Conservation (phyloP, 2,329 filamentous ascomycete genomes). For the Balansia obtecta region DNA sequence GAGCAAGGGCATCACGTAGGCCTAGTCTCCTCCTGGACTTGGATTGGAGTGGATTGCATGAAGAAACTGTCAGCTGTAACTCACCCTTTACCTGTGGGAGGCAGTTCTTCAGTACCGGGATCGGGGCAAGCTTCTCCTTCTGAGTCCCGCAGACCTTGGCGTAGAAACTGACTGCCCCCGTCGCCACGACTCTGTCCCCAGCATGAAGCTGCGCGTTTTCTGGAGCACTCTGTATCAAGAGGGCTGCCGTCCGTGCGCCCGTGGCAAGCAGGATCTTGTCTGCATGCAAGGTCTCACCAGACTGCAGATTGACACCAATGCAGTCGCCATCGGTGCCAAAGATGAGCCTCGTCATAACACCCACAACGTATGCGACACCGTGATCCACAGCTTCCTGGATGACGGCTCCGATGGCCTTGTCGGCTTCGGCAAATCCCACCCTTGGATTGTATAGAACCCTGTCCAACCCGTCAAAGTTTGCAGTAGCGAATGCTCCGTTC, state of each 20-base stretch:
- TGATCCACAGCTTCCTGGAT: slow-evolving; percentile 37
- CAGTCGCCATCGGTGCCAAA: slow-evolving; percentile 34
- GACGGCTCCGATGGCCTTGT: slow-evolving; percentile 41
- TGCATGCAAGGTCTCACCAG: slow-evolving; percentile 34
- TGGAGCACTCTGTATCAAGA: slow-evolving; percentile 39
- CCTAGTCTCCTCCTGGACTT: neutral
- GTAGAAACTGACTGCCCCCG: slow-evolving; percentile 35
- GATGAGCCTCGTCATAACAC: slow-evolving; percentile 31
- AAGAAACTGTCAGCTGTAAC: slow-evolving; percentile 7
- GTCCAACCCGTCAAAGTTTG: slow-evolving; percentile 42
- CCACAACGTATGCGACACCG: slow-evolving; percentile 43
- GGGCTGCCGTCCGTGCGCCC: slow-evolving; percentile 41
- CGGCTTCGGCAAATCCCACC: slow-evolving; percentile 47
- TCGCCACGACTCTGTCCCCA: slow-evolving; percentile 41
- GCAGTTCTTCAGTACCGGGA: slow-evolving; percentile 41
- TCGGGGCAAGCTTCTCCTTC: slow-evolving; percentile 30
- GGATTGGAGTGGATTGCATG: neutral
- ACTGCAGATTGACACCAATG: slow-evolving; percentile 34
- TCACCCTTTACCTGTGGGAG: slow-evolving; percentile 28
- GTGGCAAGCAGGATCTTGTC: slow-evolving; percentile 42
- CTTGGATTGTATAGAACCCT: slow-evolving; percentile 44
- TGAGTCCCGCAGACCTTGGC: slow-evolving; percentile 29
- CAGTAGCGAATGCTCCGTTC: slow-evolving; percentile 43
- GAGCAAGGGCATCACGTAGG: too few relatives aligned
- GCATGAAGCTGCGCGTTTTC: slow-evolving; percentile 37